Evolutionary conservation across 306 rosid genomes (phyloP), one percentile per base, ranked within the genome.

Genomic region (Acacia crassicarpa): DNA sequence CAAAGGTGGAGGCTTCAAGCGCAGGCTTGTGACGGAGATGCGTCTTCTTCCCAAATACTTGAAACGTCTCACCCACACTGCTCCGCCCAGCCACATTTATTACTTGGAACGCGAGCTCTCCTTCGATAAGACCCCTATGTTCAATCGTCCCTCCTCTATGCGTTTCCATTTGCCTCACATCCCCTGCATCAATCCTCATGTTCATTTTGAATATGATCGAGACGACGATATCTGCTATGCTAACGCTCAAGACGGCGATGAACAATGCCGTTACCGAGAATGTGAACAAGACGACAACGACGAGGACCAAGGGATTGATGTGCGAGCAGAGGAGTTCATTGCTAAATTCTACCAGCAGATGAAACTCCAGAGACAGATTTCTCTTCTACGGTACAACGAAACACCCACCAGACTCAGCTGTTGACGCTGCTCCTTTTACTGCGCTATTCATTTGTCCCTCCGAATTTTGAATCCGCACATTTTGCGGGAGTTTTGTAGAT

Each of bases 251-350:
- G 48, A 68, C 2, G 5, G 13, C 19, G 33, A 54, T 71, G 81
- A 74, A 22, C 77, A 35, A 16, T 74, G n/a, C 53, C 14, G 85
- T 20, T 75, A 73, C 12, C 78, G 62, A n/a, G 77, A 69, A 67
- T 38, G 73, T 40, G 9, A 41, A 62, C 40, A 58, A 19, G 62
- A 2, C 3, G 79, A 49, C 23, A 77, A 43, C 30, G 78, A 85
- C 2, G 77, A 71, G 23, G 87, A 43, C 27, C 74, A 87, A 67
- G 93, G 79, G 78, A 80, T 95, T 70, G 97, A 95, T 75, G 54
- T 32, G 78, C 89, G 79, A 69, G 99, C 98, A 0, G 98, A 93
- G 48, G 94, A 93, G 91, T 95, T 95, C 79, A 95, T 93, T 63
- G 91, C 97, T 9, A 84, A 90, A 32, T 95, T 93, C 87, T 89